Evolutionary conservation across 768 basidiomycete genomes (phyloP), one percentile per base, ranked within the genome.

Genomic region (Grammothele lineata): DNA sequence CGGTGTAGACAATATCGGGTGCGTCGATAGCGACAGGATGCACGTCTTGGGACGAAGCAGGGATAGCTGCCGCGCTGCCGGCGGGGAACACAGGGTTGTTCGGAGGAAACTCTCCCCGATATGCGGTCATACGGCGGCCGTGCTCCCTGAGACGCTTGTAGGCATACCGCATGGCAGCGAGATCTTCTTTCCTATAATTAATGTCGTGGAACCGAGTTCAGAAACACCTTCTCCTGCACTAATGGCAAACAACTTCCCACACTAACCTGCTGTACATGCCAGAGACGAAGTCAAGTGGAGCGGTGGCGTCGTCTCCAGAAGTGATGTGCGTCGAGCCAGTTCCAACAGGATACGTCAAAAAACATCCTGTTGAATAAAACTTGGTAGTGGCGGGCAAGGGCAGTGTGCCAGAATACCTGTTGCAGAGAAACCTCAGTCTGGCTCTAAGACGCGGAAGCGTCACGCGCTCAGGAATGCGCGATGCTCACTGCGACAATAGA

Each of bases 141-240:
- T 78, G 57, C 63, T 85, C 82, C 4, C 82, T 70, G 3, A 61
- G 44, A 39, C 70, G 71, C 54, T 84, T 85, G 62, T 84, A 85
- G 0, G 59, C 68, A 70, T 76, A 77, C 43, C 66, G 66, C 41
- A 81, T 52, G 19, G 71, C 61, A 0, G 58, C 68, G 5, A 84
- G 41, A 32, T 67, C 66, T 14, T 53, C 63, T 34, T 53, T 48
- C n/a, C 65, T 67, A 35, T 17, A 3, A 3, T 19, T n/a, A n/a
- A n/a, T n/a, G n/a, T n/a, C n/a, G n/a, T n/a, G n/a, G n/a, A n/a
- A n/a, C n/a, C n/a, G n/a, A n/a, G n/a, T n/a, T n/a, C n/a, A n/a
- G n/a, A n/a, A n/a, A n/a, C n/a, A n/a, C n/a, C n/a, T n/a, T n/a
- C n/a, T n/a, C n/a, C n/a, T n/a, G n/a, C n/a, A n/a, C n/a, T n/a